Evolutionary conservation across 2,329 filamentous ascomycete genomes (phyloP).

Genomic region (Xylariales sp.): DNA sequence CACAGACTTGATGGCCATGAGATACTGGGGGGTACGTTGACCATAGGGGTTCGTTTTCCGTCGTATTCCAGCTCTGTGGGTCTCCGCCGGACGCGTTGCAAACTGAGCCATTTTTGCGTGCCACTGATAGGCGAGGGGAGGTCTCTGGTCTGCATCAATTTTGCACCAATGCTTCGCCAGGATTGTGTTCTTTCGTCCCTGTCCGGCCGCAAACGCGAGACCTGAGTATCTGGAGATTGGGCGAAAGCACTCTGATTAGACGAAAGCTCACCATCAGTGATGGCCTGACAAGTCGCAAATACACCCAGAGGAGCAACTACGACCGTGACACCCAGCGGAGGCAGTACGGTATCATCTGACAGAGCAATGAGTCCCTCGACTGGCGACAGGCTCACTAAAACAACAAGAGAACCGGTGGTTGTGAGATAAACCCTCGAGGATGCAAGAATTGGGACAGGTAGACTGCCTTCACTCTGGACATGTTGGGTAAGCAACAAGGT

Average conservation of each 20-base stretch:
- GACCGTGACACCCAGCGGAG: constrained; percentile 39
- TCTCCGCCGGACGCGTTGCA: constrained; percentile 44
- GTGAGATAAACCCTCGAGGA: constrained; percentile 52
- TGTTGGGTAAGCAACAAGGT: constrained; percentile 42
- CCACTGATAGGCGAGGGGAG: constrained; percentile 39
- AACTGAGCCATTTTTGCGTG: constrained; percentile 42
- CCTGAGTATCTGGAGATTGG: constrained; percentile 50
- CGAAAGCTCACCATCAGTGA: constrained; percentile 28
- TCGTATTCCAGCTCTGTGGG: constrained; percentile 38
- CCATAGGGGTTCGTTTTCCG: constrained; percentile 33
- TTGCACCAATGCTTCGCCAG: constrained; percentile 48
- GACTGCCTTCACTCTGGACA: constrained; percentile 24
- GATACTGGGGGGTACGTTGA: constrained; percentile 34
- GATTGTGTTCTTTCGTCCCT: constrained; percentile 36
- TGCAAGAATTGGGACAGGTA: constrained; percentile 35
- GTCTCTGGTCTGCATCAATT: constrained; percentile 45
- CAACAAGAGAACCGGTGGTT: constrained; percentile 48
- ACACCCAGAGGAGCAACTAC: constrained; percentile 52
- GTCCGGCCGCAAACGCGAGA: constrained; percentile 36
- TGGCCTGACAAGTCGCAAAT: constrained; percentile 37
- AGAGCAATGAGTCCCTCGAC: constrained; percentile 43
- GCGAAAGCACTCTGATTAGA: constrained; percentile 33
- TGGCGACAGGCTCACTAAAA: constrained; percentile 43
- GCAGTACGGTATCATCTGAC: constrained; percentile 38
- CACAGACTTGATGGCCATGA: constrained; percentile 52